Conservation (phyloP, 345 rosid species). For the Kandelia obovata region DNA sequence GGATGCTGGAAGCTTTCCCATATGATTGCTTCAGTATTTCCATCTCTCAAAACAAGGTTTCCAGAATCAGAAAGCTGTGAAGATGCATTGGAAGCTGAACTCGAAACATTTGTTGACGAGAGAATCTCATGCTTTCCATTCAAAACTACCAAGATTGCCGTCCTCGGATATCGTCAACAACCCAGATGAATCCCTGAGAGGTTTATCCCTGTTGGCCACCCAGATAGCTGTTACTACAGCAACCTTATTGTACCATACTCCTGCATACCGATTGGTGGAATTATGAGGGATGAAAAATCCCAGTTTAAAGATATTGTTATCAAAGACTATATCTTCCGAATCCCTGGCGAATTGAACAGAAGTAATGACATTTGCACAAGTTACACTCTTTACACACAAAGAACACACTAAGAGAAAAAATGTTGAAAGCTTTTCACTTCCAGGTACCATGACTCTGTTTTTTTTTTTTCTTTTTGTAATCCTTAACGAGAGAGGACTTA, state of each 20-base stretch:
- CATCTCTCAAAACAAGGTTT: slow-evolving; percentile 41
- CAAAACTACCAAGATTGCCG: slow-evolving; percentile 38
- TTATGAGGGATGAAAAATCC: slow-evolving; percentile 14
- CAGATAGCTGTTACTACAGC: background rate
- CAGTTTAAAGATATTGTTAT: background rate
- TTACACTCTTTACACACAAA: background rate
- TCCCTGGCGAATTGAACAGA: background rate
- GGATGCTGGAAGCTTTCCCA: slow-evolving; percentile 64
- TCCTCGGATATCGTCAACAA: slow-evolving; percentile 30
- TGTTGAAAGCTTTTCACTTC: background rate
- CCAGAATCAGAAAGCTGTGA: slow-evolving; percentile 47
- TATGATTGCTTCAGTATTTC: slow-evolving; percentile 5
- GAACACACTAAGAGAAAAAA: background rate
- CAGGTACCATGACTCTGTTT: background rate
- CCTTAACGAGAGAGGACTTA: too few relatives aligned
- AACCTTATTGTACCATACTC: slow-evolving; percentile 5
- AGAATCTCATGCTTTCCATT: slow-evolving; percentile 29
- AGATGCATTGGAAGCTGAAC: slow-evolving; percentile 11
- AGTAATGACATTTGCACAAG: background rate
- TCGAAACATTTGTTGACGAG: slow-evolving; percentile 46
- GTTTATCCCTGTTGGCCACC: slow-evolving; percentile 18
- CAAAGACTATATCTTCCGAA: background rate
- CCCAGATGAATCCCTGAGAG: slow-evolving; percentile 25
- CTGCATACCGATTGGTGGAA: slow-evolving; percentile 7
- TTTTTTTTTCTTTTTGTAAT: background rate